Conservation (phyloP, 2,329 filamentous ascomycete genomes). For the Neonectria faginata region DNA sequence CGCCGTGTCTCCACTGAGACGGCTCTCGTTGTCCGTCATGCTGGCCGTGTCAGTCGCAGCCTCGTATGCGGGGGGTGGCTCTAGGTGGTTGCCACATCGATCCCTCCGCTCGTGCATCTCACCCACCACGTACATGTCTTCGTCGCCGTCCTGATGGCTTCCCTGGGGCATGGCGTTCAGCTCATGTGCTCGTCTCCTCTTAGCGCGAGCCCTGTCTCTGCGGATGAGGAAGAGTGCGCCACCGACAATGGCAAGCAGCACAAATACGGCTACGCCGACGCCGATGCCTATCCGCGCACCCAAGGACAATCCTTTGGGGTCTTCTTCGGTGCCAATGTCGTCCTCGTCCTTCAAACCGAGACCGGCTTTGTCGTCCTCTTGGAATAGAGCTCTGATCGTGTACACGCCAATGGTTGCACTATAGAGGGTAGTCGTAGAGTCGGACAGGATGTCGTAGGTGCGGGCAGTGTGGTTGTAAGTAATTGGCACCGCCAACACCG, state of each 20-base stretch:
- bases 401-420: constrained; percentile 54
- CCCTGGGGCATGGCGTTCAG: constrained; percentile 39
- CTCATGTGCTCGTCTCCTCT: constrained; percentile 41
- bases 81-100: constrained; percentile 30
- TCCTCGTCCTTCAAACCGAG: constrained; percentile 51
- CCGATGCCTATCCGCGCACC: constrained; percentile 52
- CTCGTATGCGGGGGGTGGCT: constrained; percentile 51
- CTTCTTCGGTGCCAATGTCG: constrained; percentile 41
- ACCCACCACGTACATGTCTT: constrained; percentile 32
- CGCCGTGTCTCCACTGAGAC: constrained; percentile 37
- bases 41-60: constrained; percentile 41
- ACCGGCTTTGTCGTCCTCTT: constrained; percentile 50
- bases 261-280: constrained; percentile 47
- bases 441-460: constrained; percentile 51
- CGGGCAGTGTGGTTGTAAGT: constrained; percentile 51
- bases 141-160: constrained; percentile 23
- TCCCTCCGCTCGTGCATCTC: constrained; percentile 31
- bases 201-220: constrained; percentile 34
- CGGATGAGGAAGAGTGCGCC: constrained; percentile 44
- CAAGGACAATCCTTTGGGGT: constrained; percentile 41
- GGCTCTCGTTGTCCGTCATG: constrained; percentile 38
- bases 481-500: constrained; percentile 52
- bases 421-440: constrained; percentile 53
- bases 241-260: constrained; percentile 46
- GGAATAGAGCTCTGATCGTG: constrained; percentile 53